Evolutionary conservation across 352 stramenopile species (phyloP).

Genomic region (Phytophthora constricta): DNA sequence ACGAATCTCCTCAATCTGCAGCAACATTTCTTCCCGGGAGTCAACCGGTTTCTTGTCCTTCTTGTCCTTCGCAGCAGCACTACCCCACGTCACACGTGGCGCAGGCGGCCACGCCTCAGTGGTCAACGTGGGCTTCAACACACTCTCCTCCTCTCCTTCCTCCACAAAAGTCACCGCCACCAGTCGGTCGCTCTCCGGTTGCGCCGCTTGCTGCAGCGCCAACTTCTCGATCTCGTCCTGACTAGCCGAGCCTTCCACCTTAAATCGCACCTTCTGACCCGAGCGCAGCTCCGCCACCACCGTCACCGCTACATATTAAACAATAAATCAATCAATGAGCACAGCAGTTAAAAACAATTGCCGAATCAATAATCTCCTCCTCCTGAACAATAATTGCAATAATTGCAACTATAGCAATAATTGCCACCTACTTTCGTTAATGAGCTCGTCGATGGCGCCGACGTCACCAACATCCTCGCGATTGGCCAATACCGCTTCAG

Average conservation of each 20-base stretch:
- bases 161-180: slow-evolving; percentile 71
- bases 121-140: slow-evolving; percentile 23
- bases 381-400: not conserved
- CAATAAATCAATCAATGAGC: not conserved
- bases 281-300: slow-evolving; percentile 70
- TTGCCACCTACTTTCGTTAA: slow-evolving; percentile 67
- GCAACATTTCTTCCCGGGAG: slow-evolving; percentile 39
- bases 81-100: slow-evolving; percentile 61
- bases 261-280: slow-evolving; percentile 54
- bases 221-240: slow-evolving; percentile 72
- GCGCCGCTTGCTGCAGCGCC: slow-evolving; percentile 58
- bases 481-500: slow-evolving; percentile 42
- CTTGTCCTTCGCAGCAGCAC: slow-evolving; percentile 30
- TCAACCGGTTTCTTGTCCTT: slow-evolving; percentile 27
- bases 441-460: slow-evolving; percentile 54
- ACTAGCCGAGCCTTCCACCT: slow-evolving; percentile 60
- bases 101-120: slow-evolving; percentile 49
- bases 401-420: too few relatives aligned
- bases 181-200: slow-evolving; percentile 52
- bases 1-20: slow-evolving; percentile 69
- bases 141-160: slow-evolving; percentile 42
- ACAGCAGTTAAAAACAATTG: too few relatives aligned
- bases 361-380: not conserved
- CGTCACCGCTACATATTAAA: slow-evolving; percentile 48
- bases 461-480: slow-evolving; percentile 79